Conservation (phyloP, 306 rosid genomes). For the Castanopsis chinensis region DNA sequence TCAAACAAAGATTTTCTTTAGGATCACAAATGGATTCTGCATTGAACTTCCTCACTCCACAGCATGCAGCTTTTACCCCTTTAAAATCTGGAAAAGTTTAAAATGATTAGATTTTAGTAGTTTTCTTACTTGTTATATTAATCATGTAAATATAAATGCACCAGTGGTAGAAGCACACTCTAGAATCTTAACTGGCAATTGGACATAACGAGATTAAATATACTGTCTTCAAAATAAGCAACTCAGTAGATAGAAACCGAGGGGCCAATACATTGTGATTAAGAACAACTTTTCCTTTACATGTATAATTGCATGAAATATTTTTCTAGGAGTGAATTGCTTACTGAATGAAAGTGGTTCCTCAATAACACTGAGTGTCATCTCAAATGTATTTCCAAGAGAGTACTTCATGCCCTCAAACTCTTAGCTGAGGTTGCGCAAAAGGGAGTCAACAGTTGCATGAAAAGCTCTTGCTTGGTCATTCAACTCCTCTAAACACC, state of each 20-base stretch:
- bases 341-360: conserved; percentile 22
- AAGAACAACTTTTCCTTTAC: too few relatives aligned
- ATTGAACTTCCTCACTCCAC: conserved; percentile 27
- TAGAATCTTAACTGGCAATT: too few relatives aligned
- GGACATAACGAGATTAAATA: too few relatives aligned
- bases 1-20: conserved; percentile 1
- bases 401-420: too few relatives aligned
- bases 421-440: conserved; percentile 14
- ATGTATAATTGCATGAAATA: too few relatives aligned
- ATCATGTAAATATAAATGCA: neutral
- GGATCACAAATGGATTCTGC: conserved; percentile 18
- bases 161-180: neutral
- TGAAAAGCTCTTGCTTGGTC: conserved; percentile 19
- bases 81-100: conserved; percentile 6
- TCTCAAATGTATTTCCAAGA: neutral
- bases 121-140: too few relatives aligned
- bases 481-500: conserved; percentile 31
- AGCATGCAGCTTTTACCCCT: conserved; percentile 21
- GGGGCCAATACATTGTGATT: too few relatives aligned
- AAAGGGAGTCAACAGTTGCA: neutral
- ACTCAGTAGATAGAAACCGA: too few relatives aligned
- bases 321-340: neutral
- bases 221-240: too few relatives aligned
- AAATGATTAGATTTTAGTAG: too few relatives aligned
- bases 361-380: conserved; percentile 21